Percentiles rank a stretch among this genome's conserved stretches.
Conservation (phyloP, 2,329 filamentous ascomycete species). For the Cladosporium halotolerans region DNA sequence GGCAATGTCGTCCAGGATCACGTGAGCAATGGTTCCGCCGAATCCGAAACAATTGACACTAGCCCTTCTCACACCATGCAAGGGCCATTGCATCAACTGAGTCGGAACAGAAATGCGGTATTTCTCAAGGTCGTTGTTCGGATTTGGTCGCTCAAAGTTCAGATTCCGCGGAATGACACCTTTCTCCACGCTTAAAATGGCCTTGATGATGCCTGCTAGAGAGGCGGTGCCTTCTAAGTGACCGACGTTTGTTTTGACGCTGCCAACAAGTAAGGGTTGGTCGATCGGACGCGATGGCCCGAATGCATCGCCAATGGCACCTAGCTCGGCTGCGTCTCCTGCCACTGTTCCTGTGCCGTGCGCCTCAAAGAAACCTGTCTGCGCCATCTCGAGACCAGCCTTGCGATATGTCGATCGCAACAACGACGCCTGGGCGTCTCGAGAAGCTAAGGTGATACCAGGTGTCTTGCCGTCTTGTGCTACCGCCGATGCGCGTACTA, state of each 20-base stretch:
- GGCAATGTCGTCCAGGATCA: slow-evolving; percentile 19
- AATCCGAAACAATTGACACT: slow-evolving; percentile 23
- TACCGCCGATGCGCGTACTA: slow-evolving; percentile 9
- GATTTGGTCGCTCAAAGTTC: slow-evolving; percentile 21
- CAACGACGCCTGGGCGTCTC: slow-evolving; percentile 31
- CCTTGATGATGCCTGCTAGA: slow-evolving; percentile 16
- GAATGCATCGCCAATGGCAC: slow-evolving; percentile 17
- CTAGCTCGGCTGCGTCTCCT: slow-evolving; percentile 24
- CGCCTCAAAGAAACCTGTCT: slow-evolving; percentile 17
- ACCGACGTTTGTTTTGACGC: slow-evolving; percentile 23
- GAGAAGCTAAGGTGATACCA: slow-evolving; percentile 37
- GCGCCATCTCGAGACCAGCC: slow-evolving; percentile 28
- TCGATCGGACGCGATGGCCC: slow-evolving; percentile 9
- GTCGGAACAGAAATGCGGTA: slow-evolving; percentile 17
- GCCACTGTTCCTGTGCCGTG: slow-evolving; percentile 29
- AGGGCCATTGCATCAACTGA: slow-evolving; percentile 25
- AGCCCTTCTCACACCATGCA: slow-evolving; percentile 14
- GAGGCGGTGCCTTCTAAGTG: slow-evolving; percentile 16
- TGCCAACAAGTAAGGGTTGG: slow-evolving; percentile 17
- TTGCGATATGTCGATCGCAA: slow-evolving; percentile 33
- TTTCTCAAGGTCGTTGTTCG: slow-evolving; percentile 23
- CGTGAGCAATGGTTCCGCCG: slow-evolving; percentile 26
- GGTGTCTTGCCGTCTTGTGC: slow-evolving; percentile 9
- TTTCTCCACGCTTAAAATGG: slow-evolving; percentile 19
- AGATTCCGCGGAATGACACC: slow-evolving; percentile 21